These are phyloP conservation scores for Penicillium sp. DNA, from an alignment of 2,329 filamentous ascomycete species.

Conservation along the genomic window DNA sequence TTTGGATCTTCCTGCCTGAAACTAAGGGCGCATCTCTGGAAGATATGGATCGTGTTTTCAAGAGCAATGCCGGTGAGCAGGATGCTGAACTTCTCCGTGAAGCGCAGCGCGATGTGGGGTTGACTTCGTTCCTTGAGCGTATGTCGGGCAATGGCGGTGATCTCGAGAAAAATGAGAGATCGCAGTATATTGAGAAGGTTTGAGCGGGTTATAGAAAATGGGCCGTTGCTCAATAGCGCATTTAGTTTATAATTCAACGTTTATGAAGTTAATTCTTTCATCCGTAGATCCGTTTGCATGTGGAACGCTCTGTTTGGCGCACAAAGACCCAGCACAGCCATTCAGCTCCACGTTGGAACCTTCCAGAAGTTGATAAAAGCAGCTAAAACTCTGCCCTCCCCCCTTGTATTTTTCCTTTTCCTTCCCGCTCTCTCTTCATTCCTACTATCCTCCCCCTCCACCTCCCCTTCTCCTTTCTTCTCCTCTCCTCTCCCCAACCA, in stretches of 20 bases:
- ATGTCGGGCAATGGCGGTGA: conserved; percentile 15
- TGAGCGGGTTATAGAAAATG: not conserved
- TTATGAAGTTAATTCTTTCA: not conserved
- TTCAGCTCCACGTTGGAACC: not conserved
- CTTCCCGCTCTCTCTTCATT: not conserved
- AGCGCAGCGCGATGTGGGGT: conserved; percentile 25
- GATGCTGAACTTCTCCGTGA: conserved; percentile 27
- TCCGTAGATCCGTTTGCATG: too few relatives aligned
- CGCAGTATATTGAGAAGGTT: conserved; percentile 22
- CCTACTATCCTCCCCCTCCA: not conserved
- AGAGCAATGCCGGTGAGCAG: conserved; percentile 27
- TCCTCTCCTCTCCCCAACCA: too few relatives aligned
- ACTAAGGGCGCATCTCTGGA: conserved; percentile 58
- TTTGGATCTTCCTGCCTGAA: conserved; percentile 48
- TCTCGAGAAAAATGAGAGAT: conserved; percentile 18
- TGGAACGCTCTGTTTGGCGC: too few relatives aligned
- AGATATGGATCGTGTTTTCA: conserved; percentile 49
- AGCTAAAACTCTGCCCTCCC: not conserved
- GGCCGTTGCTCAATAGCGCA: not conserved
- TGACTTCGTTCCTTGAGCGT: conserved; percentile 23
- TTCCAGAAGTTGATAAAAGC: not conserved
- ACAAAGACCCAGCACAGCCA: too few relatives aligned
- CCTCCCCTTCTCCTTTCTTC: not conserved
- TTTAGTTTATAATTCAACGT: not conserved
- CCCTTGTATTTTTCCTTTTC: not conserved